Evolutionary conservation across 1,284 basidiomycete species (phyloP), one percentile per base, ranked within the genome.

Genomic region (Fistulinella cinereoalba): DNA sequence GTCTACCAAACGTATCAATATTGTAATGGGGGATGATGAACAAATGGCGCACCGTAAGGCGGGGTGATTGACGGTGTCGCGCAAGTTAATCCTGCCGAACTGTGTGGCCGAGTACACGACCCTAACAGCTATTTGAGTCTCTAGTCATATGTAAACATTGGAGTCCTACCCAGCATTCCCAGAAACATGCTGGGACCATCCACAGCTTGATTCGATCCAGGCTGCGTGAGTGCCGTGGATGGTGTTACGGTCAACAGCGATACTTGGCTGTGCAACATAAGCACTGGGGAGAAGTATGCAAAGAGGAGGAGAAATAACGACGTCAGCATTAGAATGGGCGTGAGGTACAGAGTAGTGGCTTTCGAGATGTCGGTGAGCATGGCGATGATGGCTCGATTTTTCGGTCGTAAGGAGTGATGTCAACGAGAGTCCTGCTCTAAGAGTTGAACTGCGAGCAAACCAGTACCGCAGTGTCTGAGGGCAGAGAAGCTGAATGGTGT

Each of bases 181-280:
- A 89, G 63, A 56, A 82, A 80, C 24, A 87, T 63, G 43, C 76
- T 84, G 3, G 86, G 83, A 4, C 88, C 87, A 63, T 88, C 86
- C n/a, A 83, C 68, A 10, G 55, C 65, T 40, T 69, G 59, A 16
- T 65, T 66, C 19, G 72, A 57, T 44, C 64, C 60, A 46, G 69
- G 67, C 52, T 73, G 71, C 15, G 74, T 72, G 50, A 83, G 64
- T 4, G 63, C 58, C 15, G 72, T 70, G 4, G 84, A 83, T 7
- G 86, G 83, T 7, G 72, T 72, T 11, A 89, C 79, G 1, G 72
- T 76, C 42, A 89, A 66, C 32, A 90, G 71, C 4, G 84, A 73
- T 18, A 89, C 85, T 54, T 74, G 73, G 54, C 73, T 73, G 27
- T 79, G 73, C 28, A 89, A 71, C 58, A 87, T 66, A 31, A 80